These are phyloP conservation scores for Stropharia rugosoannulata DNA, from an alignment of 768 basidiomycete species.

Conservation along the genomic window DNA sequence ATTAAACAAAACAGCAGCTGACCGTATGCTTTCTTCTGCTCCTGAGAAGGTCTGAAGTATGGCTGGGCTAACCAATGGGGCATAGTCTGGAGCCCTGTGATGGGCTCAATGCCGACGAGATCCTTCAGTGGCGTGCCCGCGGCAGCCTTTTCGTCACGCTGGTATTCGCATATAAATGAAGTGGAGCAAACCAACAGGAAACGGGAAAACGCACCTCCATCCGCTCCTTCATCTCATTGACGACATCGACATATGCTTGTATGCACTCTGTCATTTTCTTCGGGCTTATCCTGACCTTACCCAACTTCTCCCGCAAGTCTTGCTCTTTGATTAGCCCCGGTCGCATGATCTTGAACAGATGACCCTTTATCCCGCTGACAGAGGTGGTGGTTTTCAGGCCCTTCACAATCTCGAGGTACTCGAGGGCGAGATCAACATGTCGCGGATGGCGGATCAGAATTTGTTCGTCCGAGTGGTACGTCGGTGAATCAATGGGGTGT, in stretches of 20 bases:
- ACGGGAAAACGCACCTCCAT: constrained; percentile 21
- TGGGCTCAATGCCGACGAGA: constrained; percentile 29
- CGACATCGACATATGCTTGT: constrained; percentile 32
- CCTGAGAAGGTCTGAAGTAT: constrained; percentile 49
- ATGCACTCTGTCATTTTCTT: constrained; percentile 28
- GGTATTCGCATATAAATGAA: not conserved
- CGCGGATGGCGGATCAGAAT: constrained; percentile 51
- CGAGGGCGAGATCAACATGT: constrained; percentile 69
- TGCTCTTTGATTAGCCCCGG: constrained; percentile 65
- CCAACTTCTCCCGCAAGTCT: constrained; percentile 75
- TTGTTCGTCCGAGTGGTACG: constrained; percentile 27
- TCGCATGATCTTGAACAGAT: constrained; percentile 90
- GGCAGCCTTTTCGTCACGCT: constrained; percentile 47
- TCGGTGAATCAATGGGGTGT: constrained; percentile 12
- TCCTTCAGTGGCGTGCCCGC: constrained; percentile 25
- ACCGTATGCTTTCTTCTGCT: constrained; percentile 24
- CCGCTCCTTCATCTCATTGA: constrained; percentile 24
- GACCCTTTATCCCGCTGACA: constrained; percentile 81
- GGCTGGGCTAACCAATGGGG: constrained; percentile 61
- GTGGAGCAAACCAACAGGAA: not conserved
- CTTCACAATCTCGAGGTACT: constrained; percentile 83
- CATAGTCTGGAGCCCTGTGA: constrained; percentile 35
- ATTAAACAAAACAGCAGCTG: not conserved
- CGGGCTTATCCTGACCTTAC: constrained; percentile 34
- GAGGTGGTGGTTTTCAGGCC: constrained; percentile 68